Percentiles rank a stretch among this genome's conserved stretches.
These are phyloP conservation scores for Pseudocercospora vitis DNA, from an alignment of 2,329 filamentous ascomycete genomes.

Conservation along the genomic window DNA sequence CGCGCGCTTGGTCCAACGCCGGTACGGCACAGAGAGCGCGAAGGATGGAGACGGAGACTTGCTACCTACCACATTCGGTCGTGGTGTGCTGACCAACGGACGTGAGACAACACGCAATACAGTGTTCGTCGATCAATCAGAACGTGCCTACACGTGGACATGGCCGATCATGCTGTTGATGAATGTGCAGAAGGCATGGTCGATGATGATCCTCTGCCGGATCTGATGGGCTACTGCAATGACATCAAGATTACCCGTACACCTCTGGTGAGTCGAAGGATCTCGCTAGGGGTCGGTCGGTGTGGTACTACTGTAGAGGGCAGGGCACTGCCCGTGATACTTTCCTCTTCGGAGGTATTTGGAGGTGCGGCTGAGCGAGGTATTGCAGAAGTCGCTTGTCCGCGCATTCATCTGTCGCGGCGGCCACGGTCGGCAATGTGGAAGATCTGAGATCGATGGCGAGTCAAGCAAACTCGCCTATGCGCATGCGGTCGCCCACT, in stretches of 20 bases:
- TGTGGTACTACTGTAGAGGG: too few species aligned
- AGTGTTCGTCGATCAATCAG: background rate
- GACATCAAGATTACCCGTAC: too few species aligned
- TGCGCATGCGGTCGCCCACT: background rate
- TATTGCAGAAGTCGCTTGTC: background rate
- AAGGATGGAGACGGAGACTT: background rate
- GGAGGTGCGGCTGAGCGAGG: background rate
- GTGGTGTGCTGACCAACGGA: background rate
- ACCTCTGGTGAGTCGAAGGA: too few species aligned
- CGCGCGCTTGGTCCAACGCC: background rate
- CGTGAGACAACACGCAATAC: background rate
- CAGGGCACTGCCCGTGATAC: background rate
- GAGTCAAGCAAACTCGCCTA: background rate
- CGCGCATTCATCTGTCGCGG: background rate
- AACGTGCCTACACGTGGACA: constrained; percentile 13
- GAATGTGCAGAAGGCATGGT: background rate
- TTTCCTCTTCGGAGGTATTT: background rate
- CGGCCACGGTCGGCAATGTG: too few species aligned
- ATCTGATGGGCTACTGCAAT: too few species aligned
- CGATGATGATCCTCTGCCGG: background rate
- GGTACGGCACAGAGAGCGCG: background rate
- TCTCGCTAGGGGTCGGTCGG: too few species aligned
- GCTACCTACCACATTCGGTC: background rate
- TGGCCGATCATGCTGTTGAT: background rate
- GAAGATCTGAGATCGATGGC: too few species aligned